Percentiles rank a stretch among this genome's conserved stretches.
Evolutionary conservation across 495 filamentous ascomycete species (phyloP).

Genomic region (Tuber brumale): DNA sequence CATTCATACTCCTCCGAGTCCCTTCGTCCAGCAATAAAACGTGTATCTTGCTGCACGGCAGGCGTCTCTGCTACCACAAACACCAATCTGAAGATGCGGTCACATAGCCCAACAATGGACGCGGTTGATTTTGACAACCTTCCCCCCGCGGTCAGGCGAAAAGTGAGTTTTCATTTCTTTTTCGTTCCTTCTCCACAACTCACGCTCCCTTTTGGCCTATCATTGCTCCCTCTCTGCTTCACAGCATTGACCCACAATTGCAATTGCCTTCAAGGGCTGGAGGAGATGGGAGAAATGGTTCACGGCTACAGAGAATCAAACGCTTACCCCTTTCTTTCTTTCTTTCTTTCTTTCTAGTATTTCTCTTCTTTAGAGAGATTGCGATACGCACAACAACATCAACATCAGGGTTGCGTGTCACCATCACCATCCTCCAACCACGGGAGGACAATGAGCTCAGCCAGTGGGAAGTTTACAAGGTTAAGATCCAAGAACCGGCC

Average conservation of each 20-base stretch:
- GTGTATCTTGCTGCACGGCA: constrained; percentile 39
- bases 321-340: constrained; percentile 22
- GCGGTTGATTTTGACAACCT: constrained; percentile 44
- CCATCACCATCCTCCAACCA: constrained; percentile 44
- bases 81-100: constrained; percentile 36
- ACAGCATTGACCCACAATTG: background rate
- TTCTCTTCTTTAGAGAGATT: constrained; percentile 62
- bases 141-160: constrained; percentile 45
- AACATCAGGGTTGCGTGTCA: constrained; percentile 26
- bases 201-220: background rate
- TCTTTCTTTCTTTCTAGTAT: constrained; percentile 48
- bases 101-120: constrained; percentile 30
- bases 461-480: constrained; percentile 43
- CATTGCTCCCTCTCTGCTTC: background rate
- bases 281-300: background rate
- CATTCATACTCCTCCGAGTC: constrained; percentile 25
- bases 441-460: constrained; percentile 46
- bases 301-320: constrained; percentile 5
- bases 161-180: constrained; percentile 39
- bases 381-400: constrained; percentile 53
- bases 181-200: constrained; percentile 8
- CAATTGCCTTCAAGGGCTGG: background rate
- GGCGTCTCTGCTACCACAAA: constrained; percentile 16
- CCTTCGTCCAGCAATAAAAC: constrained; percentile 27
- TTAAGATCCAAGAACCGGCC: constrained; percentile 40